Evolutionary conservation across 2,329 filamentous ascomycete genomes (phyloP), one percentile per base, ranked within the genome.

Genomic region (Huntiella decipiens): DNA sequence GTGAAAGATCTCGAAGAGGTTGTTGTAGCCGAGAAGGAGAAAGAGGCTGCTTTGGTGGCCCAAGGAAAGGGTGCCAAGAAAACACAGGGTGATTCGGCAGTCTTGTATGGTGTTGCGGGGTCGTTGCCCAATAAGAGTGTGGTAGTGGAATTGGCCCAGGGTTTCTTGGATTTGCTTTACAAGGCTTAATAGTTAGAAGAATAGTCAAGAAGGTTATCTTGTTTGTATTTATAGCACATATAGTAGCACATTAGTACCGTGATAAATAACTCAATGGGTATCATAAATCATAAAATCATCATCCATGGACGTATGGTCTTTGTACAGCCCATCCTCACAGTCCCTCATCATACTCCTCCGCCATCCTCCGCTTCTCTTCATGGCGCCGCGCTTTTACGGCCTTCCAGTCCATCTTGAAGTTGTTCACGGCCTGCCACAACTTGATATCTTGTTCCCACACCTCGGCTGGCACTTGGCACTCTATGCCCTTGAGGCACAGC

Each of bases 71-170:
- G 69, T 0, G 61, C 64, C 31, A 72, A 77, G 61, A 75, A 77
- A 59, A 76, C 74, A 17, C 71, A 76, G 54, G 84, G 84, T 1
- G 83, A 94, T 59, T 77, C 84, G 11, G 83, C 85, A 1, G 87
- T 87, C 4, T 64, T 98, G 51, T 98, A 98, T 62, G 91, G 91
- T 46, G 87, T 98, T 48, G 91, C 91, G 0, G 91, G 91, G 4
- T 92, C 83, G 56, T 63, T 98, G 61, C 91, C 91, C 1, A 92
- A 98, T 60, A 96, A 96, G 73, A 85, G 82, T 54, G 79, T 98
- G 32, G 86, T 98, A 31, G 83, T 84, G 53, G 84, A 93, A 55
- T 64, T 98, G 58, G 88, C 87, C 1, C 83, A 72, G 53, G 88
- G 86, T 1, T 98, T 96, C 62, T 67, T 96, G 58, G 87, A 96